Evolutionary conservation across 176 grass and related monocot genomes (phyloP).

Genomic region (Cymbopogon citratus): DNA sequence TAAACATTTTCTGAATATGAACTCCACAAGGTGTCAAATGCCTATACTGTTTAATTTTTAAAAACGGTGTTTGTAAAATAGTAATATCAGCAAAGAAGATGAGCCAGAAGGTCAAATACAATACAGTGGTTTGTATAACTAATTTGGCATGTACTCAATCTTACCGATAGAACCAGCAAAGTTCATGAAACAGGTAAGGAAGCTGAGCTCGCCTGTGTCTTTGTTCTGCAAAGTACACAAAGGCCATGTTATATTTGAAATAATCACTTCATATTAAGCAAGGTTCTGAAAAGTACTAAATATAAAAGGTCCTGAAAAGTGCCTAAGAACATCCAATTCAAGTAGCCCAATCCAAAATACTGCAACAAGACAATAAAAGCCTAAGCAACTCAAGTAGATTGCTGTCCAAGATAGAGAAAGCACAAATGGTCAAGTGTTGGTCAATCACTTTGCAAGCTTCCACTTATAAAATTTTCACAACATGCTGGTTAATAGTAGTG

Average conservation of each 20-base stretch:
- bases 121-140: not conserved
- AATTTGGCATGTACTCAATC: slow-evolving; percentile 13
- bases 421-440: not conserved
- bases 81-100: not conserved
- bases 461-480: not conserved
- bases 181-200: slow-evolving; percentile 95
- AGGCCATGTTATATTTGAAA: slow-evolving; percentile 16
- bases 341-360: not conserved
- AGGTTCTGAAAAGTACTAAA: not conserved
- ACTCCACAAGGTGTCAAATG: not conserved
- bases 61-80: not conserved
- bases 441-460: not conserved
- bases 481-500: not conserved
- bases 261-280: slow-evolving; percentile 5
- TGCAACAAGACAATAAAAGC: not conserved
- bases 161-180: slow-evolving; percentile 86
- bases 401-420: not conserved
- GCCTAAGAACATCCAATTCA: not conserved
- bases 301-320: not conserved
- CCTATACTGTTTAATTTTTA: not conserved
- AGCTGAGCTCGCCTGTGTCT: slow-evolving; percentile 82
- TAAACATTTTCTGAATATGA: not conserved
- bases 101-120: not conserved
- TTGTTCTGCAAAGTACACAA: slow-evolving; percentile 74
- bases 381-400: not conserved